Base-by-base conservation (phyloP, 148 eudicot species). In the Rhododendron simsii region DNA sequence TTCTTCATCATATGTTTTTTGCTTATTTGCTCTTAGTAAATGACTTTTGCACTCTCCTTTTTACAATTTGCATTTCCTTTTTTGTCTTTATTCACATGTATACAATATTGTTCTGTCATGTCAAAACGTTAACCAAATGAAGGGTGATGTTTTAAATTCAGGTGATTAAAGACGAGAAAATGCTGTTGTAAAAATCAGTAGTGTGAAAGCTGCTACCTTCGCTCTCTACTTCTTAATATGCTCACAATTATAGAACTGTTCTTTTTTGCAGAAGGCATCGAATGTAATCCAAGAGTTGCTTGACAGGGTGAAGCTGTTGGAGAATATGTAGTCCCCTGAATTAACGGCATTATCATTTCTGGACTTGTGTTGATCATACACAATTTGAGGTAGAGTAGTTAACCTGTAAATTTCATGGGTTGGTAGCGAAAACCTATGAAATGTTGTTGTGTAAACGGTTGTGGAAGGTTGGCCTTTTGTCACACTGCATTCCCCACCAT, bases 211-310 rank as follows among this genome's bases (percentile, higher is more conserved):
- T 30, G 3, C 28, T 65, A n/a, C 71, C 28, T 81, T 28, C 76
- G 13, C 51, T 33, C 18, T 30, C 12, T 30, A 0, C 76, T 71
- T 15, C 41, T 33, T 33, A 4, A 12, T 71, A 33, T 14, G 41
- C 76, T 71, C 76, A 71, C 76, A 33, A 13, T 14, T 33, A 14
- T 71, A 69, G 37, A 69, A 69, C 35, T 14, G 0, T 35, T 67
- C 23, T 65, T 61, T 78, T 18, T 18, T 87, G 84, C 85, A 95
- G 98, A 94, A 91, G 16, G 95, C 96, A 80, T 92, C 95, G 9
- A 90, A 85, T 51, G 86, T 90, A 50, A 94, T 92, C 51, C 92
- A 92, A 88, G 92, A 89, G 53, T 89, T 95, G 93, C 91, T 87
- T 33, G 88, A 89, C 2, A 91, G 89, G 87, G 86, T 93, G 87